phyloP scores from a whole-genome alignment of 805 yeast genomes.

The Barnettozyma californica region DNA sequence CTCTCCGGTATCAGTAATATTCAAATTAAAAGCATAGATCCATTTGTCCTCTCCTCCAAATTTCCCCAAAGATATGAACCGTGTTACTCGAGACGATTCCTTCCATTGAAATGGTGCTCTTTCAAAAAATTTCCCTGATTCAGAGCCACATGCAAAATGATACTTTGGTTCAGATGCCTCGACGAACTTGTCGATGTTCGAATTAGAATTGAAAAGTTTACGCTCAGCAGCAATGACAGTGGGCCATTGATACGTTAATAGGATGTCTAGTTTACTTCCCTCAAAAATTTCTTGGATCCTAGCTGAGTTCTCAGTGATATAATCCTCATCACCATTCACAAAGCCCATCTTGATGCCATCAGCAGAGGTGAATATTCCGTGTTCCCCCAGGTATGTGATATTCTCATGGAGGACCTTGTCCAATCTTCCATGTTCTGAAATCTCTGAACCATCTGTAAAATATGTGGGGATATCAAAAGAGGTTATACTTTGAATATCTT shows the following conservation, averaged over 20 bases:
- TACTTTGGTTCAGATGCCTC: constrained; percentile 51
- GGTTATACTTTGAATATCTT: neutral
- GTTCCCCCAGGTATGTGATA: constrained; percentile 18
- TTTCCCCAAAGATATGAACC: constrained; percentile 62
- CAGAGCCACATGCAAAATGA: constrained; percentile 55
- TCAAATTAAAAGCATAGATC: constrained; percentile 68
- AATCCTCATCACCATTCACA: constrained; percentile 28
- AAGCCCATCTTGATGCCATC: constrained; percentile 47
- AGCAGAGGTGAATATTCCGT: constrained; percentile 35
- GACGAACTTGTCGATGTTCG: constrained; percentile 42
- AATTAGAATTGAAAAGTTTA: constrained; percentile 40
- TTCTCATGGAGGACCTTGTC: neutral
- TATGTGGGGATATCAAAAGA: constrained; percentile 19
- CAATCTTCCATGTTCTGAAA: constrained; percentile 5
- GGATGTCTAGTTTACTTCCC: constrained; percentile 41
- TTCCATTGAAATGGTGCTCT: constrained; percentile 55
- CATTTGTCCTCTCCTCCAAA: constrained; percentile 55
- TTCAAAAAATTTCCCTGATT: constrained; percentile 46
- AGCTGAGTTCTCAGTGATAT: constrained; percentile 21
- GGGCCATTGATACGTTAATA: constrained; percentile 62
- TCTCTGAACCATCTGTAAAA: constrained; percentile 18
- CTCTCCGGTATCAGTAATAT: constrained; percentile 21
- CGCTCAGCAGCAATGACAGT: constrained; percentile 40
- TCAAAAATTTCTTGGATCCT: constrained; percentile 20
- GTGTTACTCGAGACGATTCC: constrained; percentile 36